Evolutionary conservation across 805 yeast species (phyloP), one percentile per base, ranked within the genome.

Genomic region (Yamadazyma laniorum): DNA sequence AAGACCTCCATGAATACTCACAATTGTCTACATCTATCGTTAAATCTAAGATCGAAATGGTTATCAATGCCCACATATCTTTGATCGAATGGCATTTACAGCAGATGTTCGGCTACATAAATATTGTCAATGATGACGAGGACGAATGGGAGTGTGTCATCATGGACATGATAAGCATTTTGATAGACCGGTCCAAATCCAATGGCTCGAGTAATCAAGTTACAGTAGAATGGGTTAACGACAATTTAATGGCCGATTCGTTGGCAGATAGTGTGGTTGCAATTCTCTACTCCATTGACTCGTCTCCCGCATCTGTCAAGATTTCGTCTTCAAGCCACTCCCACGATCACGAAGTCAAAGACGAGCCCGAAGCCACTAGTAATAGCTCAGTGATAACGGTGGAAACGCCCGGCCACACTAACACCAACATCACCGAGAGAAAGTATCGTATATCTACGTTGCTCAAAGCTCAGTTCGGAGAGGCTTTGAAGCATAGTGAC

Each of bases 241-340:
- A 89, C 42, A 69, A 86, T 40, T 51, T 65, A 29, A 78, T 89
- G 65, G 90, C 85, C 44, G 99, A 93, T 53, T 83, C 96, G 0
- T 77, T 93, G 45, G 99, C 99, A 0, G 99, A 93, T 55, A 82
- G 96, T 12, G 85, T 89, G 1, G 77, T 93, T 42, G 96, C 97
- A 0, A 88, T 93, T 26, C 61, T 93, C 22, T 74, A 91, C 61
- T 86, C 95, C 31, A 93, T 91, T 29, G 99, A 93, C 57, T 82
- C 96, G 0, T 81, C 96, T 0, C 96, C 96, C 8, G 95, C 96
- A 2, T 87, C 97, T 5, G 95, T 93, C 19, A 93, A 91, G 56
- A 60, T 88, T 47, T 80, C 95, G 11, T 80, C 95, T 5, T 73
- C 74, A 37, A 47, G 70, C 1, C 80, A 84, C 47, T 44, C 53